phyloP scores from a whole-genome alignment of 495 filamentous ascomycete genomes.

The Tuber indicum region DNA sequence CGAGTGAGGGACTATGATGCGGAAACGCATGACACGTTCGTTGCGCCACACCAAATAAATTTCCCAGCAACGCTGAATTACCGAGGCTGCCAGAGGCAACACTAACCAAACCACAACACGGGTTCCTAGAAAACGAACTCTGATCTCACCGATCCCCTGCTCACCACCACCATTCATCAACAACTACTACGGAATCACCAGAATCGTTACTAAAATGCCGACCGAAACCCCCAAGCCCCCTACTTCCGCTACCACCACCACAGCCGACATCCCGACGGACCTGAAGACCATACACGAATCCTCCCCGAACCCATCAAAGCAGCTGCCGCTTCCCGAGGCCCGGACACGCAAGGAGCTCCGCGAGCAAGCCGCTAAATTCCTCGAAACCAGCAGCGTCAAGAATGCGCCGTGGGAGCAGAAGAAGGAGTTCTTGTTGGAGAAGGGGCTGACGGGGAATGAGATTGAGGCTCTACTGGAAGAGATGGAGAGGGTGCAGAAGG shows the following conservation, averaged over 20 bases:
- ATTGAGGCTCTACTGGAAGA: constrained; percentile 59
- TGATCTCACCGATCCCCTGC: neutral
- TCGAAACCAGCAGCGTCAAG: constrained; percentile 70
- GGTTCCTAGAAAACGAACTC: neutral
- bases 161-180: neutral
- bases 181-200: neutral
- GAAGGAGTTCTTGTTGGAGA: constrained; percentile 67
- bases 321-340: constrained; percentile 25
- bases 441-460: constrained; percentile 64
- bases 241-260: constrained; percentile 3
- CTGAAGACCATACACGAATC: constrained; percentile 39
- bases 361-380: constrained; percentile 67
- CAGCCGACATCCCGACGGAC: constrained; percentile 14
- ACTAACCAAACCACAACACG: constrained; percentile 1
- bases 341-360: constrained; percentile 49
- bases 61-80: neutral
- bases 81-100: constrained; percentile 16
- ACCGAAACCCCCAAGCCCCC: constrained; percentile 8
- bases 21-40: neutral
- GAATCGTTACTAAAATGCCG: constrained; percentile 5
- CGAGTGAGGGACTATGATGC: neutral
- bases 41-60: neutral
- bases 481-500: constrained; percentile 9
- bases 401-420: constrained; percentile 66
- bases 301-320: constrained; percentile 33